Conservation (phyloP, 2,329 filamentous ascomycete species). For the Cladosporium sphaerospermum region DNA sequence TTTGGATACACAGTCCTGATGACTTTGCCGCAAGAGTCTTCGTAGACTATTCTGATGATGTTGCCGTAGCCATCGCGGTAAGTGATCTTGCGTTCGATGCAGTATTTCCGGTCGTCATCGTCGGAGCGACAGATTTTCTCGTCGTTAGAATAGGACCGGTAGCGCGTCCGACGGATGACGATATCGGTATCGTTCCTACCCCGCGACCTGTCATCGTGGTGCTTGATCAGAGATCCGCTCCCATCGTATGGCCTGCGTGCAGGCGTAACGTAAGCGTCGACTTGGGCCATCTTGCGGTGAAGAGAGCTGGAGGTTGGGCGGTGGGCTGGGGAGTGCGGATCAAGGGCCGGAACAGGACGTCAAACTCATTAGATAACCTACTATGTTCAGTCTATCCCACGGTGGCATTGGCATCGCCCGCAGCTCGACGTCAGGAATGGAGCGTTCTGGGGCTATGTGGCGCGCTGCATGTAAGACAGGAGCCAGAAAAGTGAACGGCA, state of each 20-base stretch:
- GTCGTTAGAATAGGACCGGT: background rate
- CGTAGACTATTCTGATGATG: slow-evolving; percentile 6
- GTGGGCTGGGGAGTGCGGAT: background rate
- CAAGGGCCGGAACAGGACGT: background rate
- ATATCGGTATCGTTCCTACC: background rate
- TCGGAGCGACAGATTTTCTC: background rate
- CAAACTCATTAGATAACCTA: no score
- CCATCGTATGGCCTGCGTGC: background rate
- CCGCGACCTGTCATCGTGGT: background rate
- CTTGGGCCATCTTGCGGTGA: slow-evolving; percentile 2
- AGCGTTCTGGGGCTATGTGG: no score
- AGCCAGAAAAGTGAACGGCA: no score
- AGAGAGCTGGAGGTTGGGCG: background rate
- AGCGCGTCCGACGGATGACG: background rate
- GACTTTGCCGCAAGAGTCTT: slow-evolving; percentile 3
- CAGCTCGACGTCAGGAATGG: no score
- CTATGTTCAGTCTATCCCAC: no score
- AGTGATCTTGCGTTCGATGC: background rate
- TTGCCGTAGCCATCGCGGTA: slow-evolving; percentile 1
- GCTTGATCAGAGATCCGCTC: background rate
- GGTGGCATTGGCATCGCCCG: no score
- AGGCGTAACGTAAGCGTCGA: background rate
- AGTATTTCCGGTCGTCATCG: background rate
- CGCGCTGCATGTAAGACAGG: no score
- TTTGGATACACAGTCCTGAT: background rate